Evolutionary conservation across 2,329 filamentous ascomycete species (phyloP), one percentile per base, ranked within the genome.

Genomic region (Calonectria pauciramosa): DNA sequence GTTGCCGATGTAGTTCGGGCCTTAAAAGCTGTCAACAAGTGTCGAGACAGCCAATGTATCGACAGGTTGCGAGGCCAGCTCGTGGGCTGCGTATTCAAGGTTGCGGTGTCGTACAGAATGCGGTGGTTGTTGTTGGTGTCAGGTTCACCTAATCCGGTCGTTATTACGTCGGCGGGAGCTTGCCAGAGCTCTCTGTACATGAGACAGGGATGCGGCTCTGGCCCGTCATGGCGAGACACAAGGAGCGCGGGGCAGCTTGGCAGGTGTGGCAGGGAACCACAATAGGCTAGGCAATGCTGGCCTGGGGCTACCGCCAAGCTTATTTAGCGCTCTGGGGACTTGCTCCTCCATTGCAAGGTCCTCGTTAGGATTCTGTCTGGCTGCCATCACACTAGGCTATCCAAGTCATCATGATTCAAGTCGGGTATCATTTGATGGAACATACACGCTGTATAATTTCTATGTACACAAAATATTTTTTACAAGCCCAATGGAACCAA

Each of bases 361-460:
- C 34, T 9, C 14, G 36, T 8, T 7, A 28, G 38, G 23, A 26
- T 41, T 60, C 34, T 10, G 14, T 20, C 14, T 16, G 3, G 14
- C 36, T 41, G 5, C 56, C 16, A 47, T 60, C 41, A 28, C n/a
- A 28, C 7, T 41, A 7, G 28, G n/a, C 23, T 13, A 7, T 26
- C n/a, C 14, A 26, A 11, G 11, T 38, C 14, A 41, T 26, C 18
- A 6, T 63, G 34, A 63, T 41, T 41, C n/a, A 56, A 71, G 41
- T 66, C 4, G 78, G 78, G 78, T 80, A 80, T 80, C 78, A 78
- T 74, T 54, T 63, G 18, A 54, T 65, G 65, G 32, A 52, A 64
- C 34, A 44, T 56, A 11, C 59, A 56, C 36, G 49, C 60, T 71
- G 38, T 49, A 63, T 38, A 38, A 14, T 52, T 44, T 38, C 49